Percentiles rank a stretch among this genome's conserved stretches.
Conservation (phyloP, 2,329 filamentous ascomycete species). For the Cytospora schulzeri region DNA sequence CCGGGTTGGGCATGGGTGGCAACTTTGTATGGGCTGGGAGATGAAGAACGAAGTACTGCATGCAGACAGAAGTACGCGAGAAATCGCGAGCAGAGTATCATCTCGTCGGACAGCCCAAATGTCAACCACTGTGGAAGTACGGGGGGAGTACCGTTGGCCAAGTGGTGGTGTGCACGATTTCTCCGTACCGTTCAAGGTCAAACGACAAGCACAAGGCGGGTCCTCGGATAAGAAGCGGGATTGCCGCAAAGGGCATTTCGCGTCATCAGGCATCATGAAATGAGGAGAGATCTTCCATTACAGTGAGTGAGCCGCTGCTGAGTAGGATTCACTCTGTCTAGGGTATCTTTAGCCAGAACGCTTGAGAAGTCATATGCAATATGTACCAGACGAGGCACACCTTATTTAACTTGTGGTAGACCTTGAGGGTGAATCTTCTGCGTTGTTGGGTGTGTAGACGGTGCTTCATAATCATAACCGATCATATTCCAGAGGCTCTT, state of each 20-base stretch:
- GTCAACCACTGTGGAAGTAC: neutral
- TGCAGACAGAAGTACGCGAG: neutral
- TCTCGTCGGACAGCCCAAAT: neutral
- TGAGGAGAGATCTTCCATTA: constrained; percentile 16
- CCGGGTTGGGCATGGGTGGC: constrained; percentile 57
- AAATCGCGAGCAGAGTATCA: neutral
- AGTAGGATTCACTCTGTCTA: constrained; percentile 16
- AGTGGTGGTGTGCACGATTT: neutral
- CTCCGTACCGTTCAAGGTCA: neutral
- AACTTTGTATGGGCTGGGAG: constrained; percentile 58
- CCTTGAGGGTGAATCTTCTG: neutral
- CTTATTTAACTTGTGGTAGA: neutral
- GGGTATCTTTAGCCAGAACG: constrained; percentile 26
- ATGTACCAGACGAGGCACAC: neutral
- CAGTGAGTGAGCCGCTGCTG: neutral
- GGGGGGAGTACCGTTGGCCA: neutral
- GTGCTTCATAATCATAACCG: constrained; percentile 20
- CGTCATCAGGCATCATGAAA: neutral
- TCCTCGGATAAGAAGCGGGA: neutral
- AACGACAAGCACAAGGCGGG: neutral
- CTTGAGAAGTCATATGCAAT: constrained; percentile 17
- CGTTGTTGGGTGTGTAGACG: constrained; percentile 8
- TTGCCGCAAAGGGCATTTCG: neutral
- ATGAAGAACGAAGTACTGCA: constrained; percentile 1
- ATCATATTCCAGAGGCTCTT: constrained; percentile 32